Percentiles rank a stretch among this genome's conserved stretches.
Evolutionary conservation across 192 early-diverging fungal genomes (phyloP).

Genomic region (Physocladia obscura): DNA sequence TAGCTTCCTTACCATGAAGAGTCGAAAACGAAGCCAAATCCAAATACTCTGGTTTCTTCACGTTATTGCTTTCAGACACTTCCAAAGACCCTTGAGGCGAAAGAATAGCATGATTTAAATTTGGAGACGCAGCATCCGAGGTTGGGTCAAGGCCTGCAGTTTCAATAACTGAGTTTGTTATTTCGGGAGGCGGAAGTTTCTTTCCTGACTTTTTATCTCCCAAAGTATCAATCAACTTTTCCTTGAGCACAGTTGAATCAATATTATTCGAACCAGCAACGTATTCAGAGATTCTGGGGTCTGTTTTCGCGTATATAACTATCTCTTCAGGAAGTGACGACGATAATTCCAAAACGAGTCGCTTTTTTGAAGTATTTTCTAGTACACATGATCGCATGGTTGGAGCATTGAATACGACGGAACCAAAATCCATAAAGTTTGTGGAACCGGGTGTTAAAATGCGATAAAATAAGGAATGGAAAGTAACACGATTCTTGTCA

Average conservation of each 20-base stretch:
- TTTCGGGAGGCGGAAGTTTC: constrained; percentile 26
- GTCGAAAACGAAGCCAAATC: constrained; percentile 46
- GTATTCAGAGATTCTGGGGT: not conserved
- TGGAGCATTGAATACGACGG: constrained; percentile 78
- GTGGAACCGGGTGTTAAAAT: constrained; percentile 80
- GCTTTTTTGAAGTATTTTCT: constrained; percentile 74
- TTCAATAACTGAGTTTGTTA: not conserved
- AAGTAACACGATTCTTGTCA: constrained; percentile 94
- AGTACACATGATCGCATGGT: constrained; percentile 77
- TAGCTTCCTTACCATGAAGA: constrained; percentile 25
- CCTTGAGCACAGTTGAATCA: constrained; percentile 16
- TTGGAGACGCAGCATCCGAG: not conserved
- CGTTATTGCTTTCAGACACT: not conserved
- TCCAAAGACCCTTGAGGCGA: not conserved
- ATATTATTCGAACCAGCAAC: not conserved
- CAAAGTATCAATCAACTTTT: constrained; percentile 32
- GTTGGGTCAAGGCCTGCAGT: not conserved
- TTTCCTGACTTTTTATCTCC: constrained; percentile 49
- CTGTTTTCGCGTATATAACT: constrained; percentile 34
- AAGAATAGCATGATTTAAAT: constrained; percentile 3
- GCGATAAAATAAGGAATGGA: constrained; percentile 94
- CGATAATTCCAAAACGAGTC: constrained; percentile 42
- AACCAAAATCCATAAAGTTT: constrained; percentile 95
- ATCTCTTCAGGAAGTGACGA: constrained; percentile 52
- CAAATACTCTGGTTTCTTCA: constrained; percentile 49